A percentile compares a stretch with the other conserved stretches of the same genome.
Conservation (phyloP, 116 monocot genomes). For the Papilionanthe hybrid region DNA sequence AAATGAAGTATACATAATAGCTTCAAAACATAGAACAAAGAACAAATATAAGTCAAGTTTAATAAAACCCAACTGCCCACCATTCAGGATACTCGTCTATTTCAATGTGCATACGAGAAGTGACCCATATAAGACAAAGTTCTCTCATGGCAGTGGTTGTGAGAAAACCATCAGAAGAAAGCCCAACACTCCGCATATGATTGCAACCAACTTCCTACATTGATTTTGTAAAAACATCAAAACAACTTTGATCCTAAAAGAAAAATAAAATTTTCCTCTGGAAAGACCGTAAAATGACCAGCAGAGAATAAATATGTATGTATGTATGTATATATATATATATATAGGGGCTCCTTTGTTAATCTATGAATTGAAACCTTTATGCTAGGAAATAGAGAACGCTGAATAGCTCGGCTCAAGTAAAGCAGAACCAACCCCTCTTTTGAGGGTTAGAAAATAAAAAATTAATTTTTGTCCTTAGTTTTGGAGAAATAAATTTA, state of each 20-base stretch:
- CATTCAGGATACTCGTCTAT: slow-evolving; percentile 97
- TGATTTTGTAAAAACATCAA: neutral
- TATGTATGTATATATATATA: no score
- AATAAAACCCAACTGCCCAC: slow-evolving; percentile 26
- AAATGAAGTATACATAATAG: neutral
- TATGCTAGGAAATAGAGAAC: no score
- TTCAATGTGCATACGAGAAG: slow-evolving; percentile 99
- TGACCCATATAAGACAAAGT: slow-evolving; percentile 81
- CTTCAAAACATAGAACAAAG: neutral
- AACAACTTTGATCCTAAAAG: slow-evolving; percentile 3
- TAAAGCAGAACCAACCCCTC: no score
- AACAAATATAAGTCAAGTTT: neutral
- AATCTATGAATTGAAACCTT: no score
- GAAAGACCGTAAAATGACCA: no score
- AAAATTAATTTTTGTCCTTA: no score
- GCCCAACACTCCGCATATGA: slow-evolving; percentile 96
- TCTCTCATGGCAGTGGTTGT: slow-evolving; percentile 92
- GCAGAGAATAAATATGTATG: no score
- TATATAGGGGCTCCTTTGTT: no score
- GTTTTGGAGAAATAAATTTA: no score
- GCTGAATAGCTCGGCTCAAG: no score
- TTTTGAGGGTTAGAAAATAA: no score
- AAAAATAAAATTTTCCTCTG: neutral
- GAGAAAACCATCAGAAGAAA: slow-evolving; percentile 95
- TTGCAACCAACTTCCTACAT: slow-evolving; percentile 95